These are phyloP conservation scores for Tolypocladium ovalisporum DNA, from an alignment of 2,329 filamentous ascomycete species.

Conservation along the genomic window DNA sequence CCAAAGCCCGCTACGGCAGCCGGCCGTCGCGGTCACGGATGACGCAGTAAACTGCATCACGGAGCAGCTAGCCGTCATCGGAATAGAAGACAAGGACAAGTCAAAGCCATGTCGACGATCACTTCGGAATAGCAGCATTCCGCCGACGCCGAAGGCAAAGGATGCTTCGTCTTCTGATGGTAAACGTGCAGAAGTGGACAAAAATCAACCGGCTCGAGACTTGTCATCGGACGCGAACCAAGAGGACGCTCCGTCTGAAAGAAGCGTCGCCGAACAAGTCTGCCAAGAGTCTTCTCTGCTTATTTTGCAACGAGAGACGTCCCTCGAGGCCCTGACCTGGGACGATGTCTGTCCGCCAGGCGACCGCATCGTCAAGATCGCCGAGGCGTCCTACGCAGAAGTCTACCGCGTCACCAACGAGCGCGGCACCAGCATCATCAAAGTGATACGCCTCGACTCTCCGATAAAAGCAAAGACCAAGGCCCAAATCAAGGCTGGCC, in stretches of 20 bases:
- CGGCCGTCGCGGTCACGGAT: slow-evolving; percentile 5
- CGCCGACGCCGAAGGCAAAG: background rate
- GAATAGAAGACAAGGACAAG: slow-evolving; percentile 11
- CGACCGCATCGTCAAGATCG: slow-evolving; percentile 49
- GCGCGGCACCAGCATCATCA: slow-evolving; percentile 53
- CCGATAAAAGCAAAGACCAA: slow-evolving; percentile 48
- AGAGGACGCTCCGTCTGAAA: background rate
- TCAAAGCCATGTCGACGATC: slow-evolving; percentile 3
- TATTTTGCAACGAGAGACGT: slow-evolving; percentile 6
- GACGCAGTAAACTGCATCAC: slow-evolving; percentile 21
- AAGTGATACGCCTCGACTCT: slow-evolving; percentile 48
- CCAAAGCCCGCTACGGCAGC: slow-evolving; percentile 33
- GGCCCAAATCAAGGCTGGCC: slow-evolving; percentile 37
- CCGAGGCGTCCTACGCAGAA: slow-evolving; percentile 56
- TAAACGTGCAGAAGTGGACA: background rate
- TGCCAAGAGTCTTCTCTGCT: background rate
- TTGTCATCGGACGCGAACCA: background rate
- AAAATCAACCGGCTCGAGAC: background rate
- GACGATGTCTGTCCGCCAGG: slow-evolving; percentile 43
- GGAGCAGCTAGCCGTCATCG: slow-evolving; percentile 20
- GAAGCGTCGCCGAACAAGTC: slow-evolving; percentile 5
- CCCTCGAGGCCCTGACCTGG: slow-evolving; percentile 40
- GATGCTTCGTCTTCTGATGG: background rate
- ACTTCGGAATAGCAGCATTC: slow-evolving; percentile 6
- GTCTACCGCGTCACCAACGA: slow-evolving; percentile 52